phyloP scores from a whole-genome alignment of 2,329 filamentous ascomycete species.

The Coleophoma cylindrospora region DNA sequence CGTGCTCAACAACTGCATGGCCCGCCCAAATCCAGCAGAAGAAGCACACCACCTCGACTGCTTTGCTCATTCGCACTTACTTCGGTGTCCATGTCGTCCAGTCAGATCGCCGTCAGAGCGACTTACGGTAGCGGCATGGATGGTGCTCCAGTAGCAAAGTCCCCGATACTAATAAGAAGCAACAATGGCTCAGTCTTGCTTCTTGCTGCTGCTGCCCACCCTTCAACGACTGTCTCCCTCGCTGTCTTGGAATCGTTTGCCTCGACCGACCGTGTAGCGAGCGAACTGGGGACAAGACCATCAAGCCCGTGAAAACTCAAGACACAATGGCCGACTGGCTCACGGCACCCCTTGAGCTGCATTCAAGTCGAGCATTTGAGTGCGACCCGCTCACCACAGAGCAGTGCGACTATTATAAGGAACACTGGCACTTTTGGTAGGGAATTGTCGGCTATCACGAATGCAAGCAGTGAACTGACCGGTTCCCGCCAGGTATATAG shows the following conservation, averaged over 20 bases:
- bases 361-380: constrained; percentile 27
- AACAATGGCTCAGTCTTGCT: no score
- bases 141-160: no score
- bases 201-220: no score
- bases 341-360: constrained; percentile 33
- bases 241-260: no score
- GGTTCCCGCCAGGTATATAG: constrained; percentile 38
- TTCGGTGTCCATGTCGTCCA: no score
- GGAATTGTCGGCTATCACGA: constrained; percentile 7
- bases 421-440: constrained; percentile 45
- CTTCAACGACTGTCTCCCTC: no score
- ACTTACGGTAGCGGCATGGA: no score
- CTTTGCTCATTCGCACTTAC: no score
- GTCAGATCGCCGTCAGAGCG: no score
- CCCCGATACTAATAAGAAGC: no score
- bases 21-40: background rate
- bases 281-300: constrained; percentile 24
- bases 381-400: constrained; percentile 29
- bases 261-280: background rate
- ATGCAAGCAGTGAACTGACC: background rate
- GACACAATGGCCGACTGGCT: constrained; percentile 29
- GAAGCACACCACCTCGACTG: no score
- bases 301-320: constrained; percentile 33
- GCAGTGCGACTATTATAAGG: constrained; percentile 38
- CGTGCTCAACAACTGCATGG: constrained; percentile 1